Evolutionary conservation across 352 stramenopile species (phyloP).

Genomic region (Phytophthora podocarpi): DNA sequence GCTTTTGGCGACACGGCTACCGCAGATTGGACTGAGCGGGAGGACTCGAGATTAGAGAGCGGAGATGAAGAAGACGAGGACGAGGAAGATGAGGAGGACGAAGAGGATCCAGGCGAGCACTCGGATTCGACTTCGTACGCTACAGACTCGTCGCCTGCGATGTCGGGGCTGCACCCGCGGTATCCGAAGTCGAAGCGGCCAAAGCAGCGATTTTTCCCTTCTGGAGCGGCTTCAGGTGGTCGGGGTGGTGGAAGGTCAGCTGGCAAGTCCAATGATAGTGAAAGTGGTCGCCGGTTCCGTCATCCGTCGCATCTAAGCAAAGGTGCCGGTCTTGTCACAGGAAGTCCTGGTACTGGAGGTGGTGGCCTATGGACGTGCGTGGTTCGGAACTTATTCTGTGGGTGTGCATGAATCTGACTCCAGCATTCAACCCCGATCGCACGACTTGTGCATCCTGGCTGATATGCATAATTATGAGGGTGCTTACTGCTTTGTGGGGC

Average conservation of each 20-base stretch:
- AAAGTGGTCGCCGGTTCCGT: constrained; percentile 19
- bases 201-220: constrained; percentile 23
- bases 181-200: constrained; percentile 16
- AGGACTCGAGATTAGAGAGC: constrained; percentile 23
- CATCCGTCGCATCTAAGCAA: constrained; percentile 31
- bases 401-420: constrained; percentile 24
- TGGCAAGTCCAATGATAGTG: constrained; percentile 15
- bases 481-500: constrained; percentile 16
- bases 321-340: constrained; percentile 6
- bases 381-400: constrained; percentile 35
- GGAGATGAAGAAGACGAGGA: constrained; percentile 38
- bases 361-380: constrained; percentile 29
- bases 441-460: constrained; percentile 4
- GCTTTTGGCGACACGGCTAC: constrained; percentile 62
- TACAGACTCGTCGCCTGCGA: constrained; percentile 31
- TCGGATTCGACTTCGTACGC: constrained; percentile 38
- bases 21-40: constrained; percentile 28
- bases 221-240: constrained; percentile 10
- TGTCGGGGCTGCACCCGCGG: constrained; percentile 26
- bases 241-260: constrained; percentile 13
- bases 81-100: constrained; percentile 33
- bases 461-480: constrained; percentile 22
- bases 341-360: constrained; percentile 12
- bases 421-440: background rate
- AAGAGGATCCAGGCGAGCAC: constrained; percentile 20